Percentiles rank a stretch among this genome's conserved stretches.
phyloP scores from a whole-genome alignment of 1,139 yeast species.

The Pichia sp. region DNA sequence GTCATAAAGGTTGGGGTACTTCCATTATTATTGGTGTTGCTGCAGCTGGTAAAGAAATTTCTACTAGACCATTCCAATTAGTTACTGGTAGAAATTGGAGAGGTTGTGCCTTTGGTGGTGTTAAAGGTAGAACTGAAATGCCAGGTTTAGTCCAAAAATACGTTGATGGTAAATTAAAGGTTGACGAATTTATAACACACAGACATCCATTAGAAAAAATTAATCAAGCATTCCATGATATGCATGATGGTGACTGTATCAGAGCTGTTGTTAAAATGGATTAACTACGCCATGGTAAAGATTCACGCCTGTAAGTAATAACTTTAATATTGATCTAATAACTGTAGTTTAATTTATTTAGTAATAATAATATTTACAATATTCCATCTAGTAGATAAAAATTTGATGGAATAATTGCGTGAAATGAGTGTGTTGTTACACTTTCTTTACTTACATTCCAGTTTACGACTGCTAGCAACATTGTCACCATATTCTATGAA shows the following conservation, averaged over 20 bases:
- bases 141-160: conserved; percentile 88
- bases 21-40: conserved; percentile 96
- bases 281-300: conserved; percentile 10
- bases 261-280: conserved; percentile 62
- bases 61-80: conserved; percentile 97
- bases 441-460: too few relatives aligned
- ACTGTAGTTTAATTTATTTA: too few relatives aligned
- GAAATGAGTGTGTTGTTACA: too few relatives aligned
- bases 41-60: conserved; percentile 93
- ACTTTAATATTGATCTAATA: too few relatives aligned
- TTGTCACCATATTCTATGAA: too few relatives aligned
- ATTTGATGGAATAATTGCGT: too few relatives aligned
- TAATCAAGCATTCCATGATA: conserved; percentile 87
- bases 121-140: conserved; percentile 94
- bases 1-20: conserved; percentile 99
- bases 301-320: conserved; percentile 7
- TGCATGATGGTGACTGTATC: conserved; percentile 90
- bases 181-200: conserved; percentile 93
- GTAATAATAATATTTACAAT: too few relatives aligned
- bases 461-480: too few relatives aligned
- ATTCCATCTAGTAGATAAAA: too few relatives aligned
- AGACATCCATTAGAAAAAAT: conserved; percentile 71
- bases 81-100: conserved; percentile 99
- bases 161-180: conserved; percentile 74
- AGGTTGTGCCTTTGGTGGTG: conserved; percentile 98